Conservation (phyloP, 306 rosid genomes). For the Malus sylvestris region DNA sequence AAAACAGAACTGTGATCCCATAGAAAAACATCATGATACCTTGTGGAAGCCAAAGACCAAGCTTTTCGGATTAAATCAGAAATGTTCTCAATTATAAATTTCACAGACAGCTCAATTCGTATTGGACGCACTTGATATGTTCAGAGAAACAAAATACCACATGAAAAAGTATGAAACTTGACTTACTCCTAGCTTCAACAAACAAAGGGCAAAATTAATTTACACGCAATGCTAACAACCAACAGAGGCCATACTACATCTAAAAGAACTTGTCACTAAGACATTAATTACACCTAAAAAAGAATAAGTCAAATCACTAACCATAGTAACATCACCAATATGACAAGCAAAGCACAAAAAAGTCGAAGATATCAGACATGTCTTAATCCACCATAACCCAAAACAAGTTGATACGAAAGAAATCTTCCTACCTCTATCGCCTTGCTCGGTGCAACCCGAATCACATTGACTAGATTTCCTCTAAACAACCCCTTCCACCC, state of each 20-base stretch:
- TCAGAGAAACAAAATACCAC: neutral
- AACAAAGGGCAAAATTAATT: neutral
- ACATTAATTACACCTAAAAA: neutral
- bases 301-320: neutral
- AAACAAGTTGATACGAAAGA: neutral
- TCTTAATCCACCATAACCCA: neutral
- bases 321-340: neutral
- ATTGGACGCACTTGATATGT: neutral
- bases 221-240: constrained; percentile 10
- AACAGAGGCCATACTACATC: neutral
- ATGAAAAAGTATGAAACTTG: neutral
- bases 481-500: constrained; percentile 97
- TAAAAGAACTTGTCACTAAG: constrained; percentile 2
- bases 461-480: constrained; percentile 88
- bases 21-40: too few species aligned
- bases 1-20: too few species aligned
- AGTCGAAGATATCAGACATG: neutral
- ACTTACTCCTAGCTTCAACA: neutral
- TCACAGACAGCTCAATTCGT: neutral
- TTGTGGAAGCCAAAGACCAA: neutral
- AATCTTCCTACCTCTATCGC: constrained; percentile 71
- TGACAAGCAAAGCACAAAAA: too few species aligned
- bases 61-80: neutral
- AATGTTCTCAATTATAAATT: neutral
- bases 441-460: constrained; percentile 97